These are phyloP conservation scores for Termitomyces sp. DNA, from an alignment of 768 basidiomycete species.

Conservation along the genomic window DNA sequence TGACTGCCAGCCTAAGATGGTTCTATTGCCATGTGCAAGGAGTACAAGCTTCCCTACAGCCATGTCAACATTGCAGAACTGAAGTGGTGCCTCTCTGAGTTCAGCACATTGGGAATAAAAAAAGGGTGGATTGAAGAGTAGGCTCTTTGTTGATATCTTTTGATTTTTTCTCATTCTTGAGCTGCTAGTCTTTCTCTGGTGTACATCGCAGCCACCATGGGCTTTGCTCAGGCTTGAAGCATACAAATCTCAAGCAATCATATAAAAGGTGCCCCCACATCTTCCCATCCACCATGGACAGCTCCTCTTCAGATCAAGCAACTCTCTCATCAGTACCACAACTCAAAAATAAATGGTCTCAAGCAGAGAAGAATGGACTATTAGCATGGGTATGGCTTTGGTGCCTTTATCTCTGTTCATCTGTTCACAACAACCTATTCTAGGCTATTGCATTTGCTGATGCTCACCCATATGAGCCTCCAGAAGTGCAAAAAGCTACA, in stretches of 20 bases:
- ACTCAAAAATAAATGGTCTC: too few relatives aligned
- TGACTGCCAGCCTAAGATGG: background rate
- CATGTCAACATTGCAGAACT: background rate
- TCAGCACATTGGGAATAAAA: slow-evolving; percentile 3
- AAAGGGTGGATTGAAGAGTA: slow-evolving; percentile 5
- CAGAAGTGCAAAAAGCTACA: too few relatives aligned
- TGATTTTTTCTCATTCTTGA: background rate
- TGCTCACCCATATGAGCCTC: too few relatives aligned
- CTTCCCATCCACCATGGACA: background rate
- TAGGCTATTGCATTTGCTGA: too few relatives aligned
- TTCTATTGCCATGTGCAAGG: slow-evolving; percentile 1
- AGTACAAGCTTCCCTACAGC: background rate
- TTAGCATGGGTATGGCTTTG: too few relatives aligned
- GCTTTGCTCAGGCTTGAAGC: background rate
- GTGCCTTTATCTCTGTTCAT: too few relatives aligned
- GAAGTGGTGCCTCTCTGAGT: slow-evolving; percentile 2
- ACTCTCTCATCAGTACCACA: too few relatives aligned
- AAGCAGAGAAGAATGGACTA: too few relatives aligned
- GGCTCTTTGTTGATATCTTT: background rate
- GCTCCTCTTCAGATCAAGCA: too few relatives aligned
- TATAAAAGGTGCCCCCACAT: background rate
- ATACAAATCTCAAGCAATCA: background rate
- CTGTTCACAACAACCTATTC: too few relatives aligned
- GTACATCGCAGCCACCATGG: slow-evolving; percentile 1
- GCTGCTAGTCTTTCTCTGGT: background rate